phyloP scores from a whole-genome alignment of 2,329 filamentous ascomycete species.

The Talaromyces verruculosus region DNA sequence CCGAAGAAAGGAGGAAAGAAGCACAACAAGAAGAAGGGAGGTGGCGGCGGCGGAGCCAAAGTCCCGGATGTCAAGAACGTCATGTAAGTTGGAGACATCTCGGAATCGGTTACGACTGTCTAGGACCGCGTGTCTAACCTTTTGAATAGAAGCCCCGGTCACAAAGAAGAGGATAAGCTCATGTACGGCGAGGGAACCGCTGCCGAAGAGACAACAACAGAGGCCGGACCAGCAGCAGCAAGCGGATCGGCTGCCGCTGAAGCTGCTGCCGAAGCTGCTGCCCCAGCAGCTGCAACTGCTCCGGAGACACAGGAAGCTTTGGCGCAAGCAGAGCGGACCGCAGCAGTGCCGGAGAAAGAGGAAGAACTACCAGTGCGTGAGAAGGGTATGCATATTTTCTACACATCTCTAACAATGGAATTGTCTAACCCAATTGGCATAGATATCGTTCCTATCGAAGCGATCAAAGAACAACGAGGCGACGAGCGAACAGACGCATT shows the following conservation, averaged over 20 bases:
- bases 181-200: slow-evolving; percentile 12
- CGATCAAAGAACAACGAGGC: neutral
- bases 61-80: slow-evolving; percentile 19
- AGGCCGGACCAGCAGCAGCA: slow-evolving; percentile 4
- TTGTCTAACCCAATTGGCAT: neutral
- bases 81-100: slow-evolving; percentile 12
- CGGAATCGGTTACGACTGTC: neutral
- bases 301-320: neutral
- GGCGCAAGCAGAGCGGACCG: neutral
- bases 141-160: slow-evolving; percentile 13
- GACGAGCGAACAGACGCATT: slow-evolving; percentile 14
- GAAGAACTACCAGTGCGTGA: slow-evolving; percentile 12
- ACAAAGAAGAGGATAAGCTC: slow-evolving; percentile 17
- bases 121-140: neutral
- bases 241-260: slow-evolving; percentile 7
- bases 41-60: slow-evolving; percentile 15
- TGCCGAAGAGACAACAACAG: neutral
- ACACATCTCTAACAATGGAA: too few species aligned
- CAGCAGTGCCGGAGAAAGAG: slow-evolving; percentile 1
- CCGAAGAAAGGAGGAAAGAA: slow-evolving; percentile 23
- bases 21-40: slow-evolving; percentile 18
- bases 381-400: slow-evolving; percentile 10
- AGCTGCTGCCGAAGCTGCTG: neutral
- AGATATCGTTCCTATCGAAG: neutral
- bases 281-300: neutral